These are phyloP conservation scores for Pulveroboletus sp. DNA, from an alignment of 768 basidiomycete genomes.

Conservation along the genomic window DNA sequence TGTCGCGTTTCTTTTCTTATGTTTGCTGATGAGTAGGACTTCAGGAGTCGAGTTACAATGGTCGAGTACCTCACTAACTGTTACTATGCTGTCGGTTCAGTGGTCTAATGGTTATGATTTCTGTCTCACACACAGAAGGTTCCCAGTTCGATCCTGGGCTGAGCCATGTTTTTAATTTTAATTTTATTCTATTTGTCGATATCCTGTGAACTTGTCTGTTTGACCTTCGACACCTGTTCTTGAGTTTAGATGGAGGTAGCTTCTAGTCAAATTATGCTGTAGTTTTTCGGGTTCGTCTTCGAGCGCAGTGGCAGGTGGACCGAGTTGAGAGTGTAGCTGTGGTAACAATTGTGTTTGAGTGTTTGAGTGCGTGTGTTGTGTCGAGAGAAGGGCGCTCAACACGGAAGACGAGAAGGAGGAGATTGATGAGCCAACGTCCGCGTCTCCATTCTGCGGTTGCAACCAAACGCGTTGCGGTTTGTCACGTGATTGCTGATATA, in stretches of 20 bases:
- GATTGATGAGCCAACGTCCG: conserved; percentile 7
- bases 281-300: conserved; percentile 74
- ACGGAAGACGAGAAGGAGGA: conserved; percentile 32
- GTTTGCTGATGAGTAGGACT: not conserved
- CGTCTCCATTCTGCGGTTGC: conserved; percentile 13
- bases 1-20: not conserved
- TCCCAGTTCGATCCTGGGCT: conserved; percentile 45
- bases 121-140: conserved; percentile 49
- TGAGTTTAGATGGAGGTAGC: too few relatives aligned
- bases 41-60: too few relatives aligned
- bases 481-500: conserved; percentile 27
- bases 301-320: conserved; percentile 72
- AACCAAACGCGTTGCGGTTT: conserved; percentile 18
- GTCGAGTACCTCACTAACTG: too few relatives aligned
- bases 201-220: too few relatives aligned
- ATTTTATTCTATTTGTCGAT: too few relatives aligned
- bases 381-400: conserved; percentile 67
- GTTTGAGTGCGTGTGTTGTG: conserved; percentile 73
- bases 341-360: conserved; percentile 79
- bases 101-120: conserved; percentile 48
- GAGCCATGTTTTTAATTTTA: conserved; percentile 33
- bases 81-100: conserved; percentile 22
- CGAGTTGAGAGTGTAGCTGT: conserved; percentile 78
- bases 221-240: too few relatives aligned
- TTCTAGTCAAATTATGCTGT: conserved; percentile 66